Evolutionary conservation across 495 filamentous ascomycete genomes (phyloP).

Genomic region (Emericellopsis terricola): DNA sequence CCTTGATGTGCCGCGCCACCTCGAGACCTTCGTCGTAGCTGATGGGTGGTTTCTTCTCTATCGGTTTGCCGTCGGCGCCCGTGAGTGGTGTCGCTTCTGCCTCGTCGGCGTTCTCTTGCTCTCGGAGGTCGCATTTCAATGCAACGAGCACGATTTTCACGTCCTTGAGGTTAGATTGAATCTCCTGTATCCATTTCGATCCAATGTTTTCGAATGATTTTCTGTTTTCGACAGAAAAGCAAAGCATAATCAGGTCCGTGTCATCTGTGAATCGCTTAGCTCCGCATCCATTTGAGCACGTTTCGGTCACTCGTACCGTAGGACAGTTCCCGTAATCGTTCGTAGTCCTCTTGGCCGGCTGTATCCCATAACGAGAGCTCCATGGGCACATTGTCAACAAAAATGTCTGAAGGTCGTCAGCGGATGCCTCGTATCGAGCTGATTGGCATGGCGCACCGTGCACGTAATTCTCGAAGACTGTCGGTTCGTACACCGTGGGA

Average conservation of each 20-base stretch:
- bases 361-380: constrained; percentile 97
- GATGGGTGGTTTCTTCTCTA: constrained; percentile 58
- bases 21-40: constrained; percentile 84
- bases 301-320: constrained; percentile 56
- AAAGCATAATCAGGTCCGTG: constrained; percentile 95
- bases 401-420: constrained; percentile 52
- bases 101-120: constrained; percentile 37
- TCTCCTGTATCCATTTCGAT: constrained; percentile 95
- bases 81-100: constrained; percentile 18
- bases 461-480: constrained; percentile 98
- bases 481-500: constrained; percentile 96
- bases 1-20: constrained; percentile 74
- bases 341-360: constrained; percentile 97
- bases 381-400: constrained; percentile 90
- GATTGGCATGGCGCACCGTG: constrained; percentile 42
- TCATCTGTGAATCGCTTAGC: constrained; percentile 48
- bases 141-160: constrained; percentile 93
- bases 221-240: constrained; percentile 88
- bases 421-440: constrained; percentile 3
- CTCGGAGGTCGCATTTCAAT: constrained; percentile 88
- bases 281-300: no score
- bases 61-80: constrained; percentile 14
- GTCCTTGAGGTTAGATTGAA: constrained; percentile 88
- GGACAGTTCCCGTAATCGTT: constrained; percentile 81
- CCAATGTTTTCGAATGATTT: constrained; percentile 97